Evolutionary conservation across 2,329 filamentous ascomycete genomes (phyloP).

Genomic region (Ploettnerulaceae sp.): DNA sequence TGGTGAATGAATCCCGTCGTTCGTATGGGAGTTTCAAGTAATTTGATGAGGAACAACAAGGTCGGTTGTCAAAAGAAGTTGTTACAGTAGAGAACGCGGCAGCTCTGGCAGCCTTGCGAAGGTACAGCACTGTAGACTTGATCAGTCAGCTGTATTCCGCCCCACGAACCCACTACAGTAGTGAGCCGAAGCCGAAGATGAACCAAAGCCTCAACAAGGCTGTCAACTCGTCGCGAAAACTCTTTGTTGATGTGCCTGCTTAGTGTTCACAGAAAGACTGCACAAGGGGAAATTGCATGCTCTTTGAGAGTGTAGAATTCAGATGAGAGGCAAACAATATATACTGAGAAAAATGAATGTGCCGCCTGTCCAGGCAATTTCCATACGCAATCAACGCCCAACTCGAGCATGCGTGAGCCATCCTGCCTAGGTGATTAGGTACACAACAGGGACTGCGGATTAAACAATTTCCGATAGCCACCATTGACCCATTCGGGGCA

Average conservation of each 20-base stretch:
- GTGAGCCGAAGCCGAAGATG: too few species aligned
- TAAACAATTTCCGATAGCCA: not conserved
- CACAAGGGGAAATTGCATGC: too few species aligned
- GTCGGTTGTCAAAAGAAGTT: conserved; percentile 10
- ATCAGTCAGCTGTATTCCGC: too few species aligned
- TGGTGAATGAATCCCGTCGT: conserved; percentile 1
- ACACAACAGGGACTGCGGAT: not conserved
- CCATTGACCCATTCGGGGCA: too few species aligned
- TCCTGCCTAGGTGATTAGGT: conserved; percentile 6
- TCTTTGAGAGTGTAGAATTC: not conserved
- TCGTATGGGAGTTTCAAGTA: conserved; percentile 7
- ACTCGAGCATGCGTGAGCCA: conserved; percentile 7
- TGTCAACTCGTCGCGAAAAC: too few species aligned
- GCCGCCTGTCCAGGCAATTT: not conserved
- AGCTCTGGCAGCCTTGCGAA: conserved; percentile 15
- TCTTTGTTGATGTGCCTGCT: too few species aligned
- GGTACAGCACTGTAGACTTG: not conserved
- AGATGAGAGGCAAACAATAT: not conserved
- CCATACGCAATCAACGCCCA: conserved; percentile 8
- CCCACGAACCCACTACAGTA: too few species aligned
- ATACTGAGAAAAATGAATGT: not conserved
- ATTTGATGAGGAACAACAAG: conserved; percentile 8
- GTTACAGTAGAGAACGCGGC: conserved; percentile 6
- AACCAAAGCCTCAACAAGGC: too few species aligned
- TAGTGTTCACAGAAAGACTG: too few species aligned